Base-by-base conservation (phyloP, 805 yeast genomes). In the Starmerella sp. region DNA sequence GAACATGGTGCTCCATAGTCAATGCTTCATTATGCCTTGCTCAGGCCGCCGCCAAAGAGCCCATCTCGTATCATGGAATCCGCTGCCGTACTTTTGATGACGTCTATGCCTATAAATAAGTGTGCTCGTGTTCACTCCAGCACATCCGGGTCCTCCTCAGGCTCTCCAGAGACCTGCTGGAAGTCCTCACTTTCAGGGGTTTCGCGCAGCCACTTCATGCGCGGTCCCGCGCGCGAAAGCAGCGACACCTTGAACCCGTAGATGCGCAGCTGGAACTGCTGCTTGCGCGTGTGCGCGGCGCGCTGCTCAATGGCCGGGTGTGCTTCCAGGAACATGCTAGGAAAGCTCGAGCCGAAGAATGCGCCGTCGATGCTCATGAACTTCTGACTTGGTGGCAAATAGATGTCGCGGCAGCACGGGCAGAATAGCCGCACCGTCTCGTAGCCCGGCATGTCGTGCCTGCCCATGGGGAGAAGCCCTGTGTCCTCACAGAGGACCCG, bases 331-430 rank as follows among this genome's bases (percentile, higher is more conserved):
- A 93, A 85, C 62, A 93, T 77, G 2, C 96, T 97, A 0, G 96
- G 93, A 72, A 93, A 93, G 37, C 95, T 83, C 0, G 97, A 88
- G 5, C 98, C 97, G 73, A 95, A 93, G 65, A 84, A 93, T 0
- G 97, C 96, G 5, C 98, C 98, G 69, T 93, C 98, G 44, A 93
- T 80, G 65, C 87, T 86, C 55, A 86, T 73, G 69, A 86, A 90
- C 58, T 95, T 76, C n/a, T 90, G 81, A 54, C 89, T 83, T 54
- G 84, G 81, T 1, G 97, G 97, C 51, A 88, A 71, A 69, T 93
- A 93, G 42, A 91, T 76, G 65, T 93, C 98, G 66, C 83, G 81
- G 71, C 98, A 93, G 67, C 91, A 83, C 1, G 98, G 97, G 71
- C 98, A 93, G 68, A 83, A 93, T 48, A 93, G 76, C 61, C 97